Conservation (phyloP, 345 rosid genomes). For the Sonneratia alba region DNA sequence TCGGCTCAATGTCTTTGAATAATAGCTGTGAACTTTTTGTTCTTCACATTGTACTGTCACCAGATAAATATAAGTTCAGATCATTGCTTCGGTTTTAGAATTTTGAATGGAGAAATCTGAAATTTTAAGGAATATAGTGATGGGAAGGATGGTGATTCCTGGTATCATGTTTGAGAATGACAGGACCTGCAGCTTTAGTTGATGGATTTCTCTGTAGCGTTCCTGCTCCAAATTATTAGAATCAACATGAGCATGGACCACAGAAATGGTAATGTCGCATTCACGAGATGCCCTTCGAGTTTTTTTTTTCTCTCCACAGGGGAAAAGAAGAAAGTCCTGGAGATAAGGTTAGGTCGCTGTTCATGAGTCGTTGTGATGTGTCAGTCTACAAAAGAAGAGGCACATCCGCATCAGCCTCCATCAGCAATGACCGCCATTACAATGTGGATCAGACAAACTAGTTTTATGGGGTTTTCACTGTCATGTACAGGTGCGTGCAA, state of each 20-base stretch:
- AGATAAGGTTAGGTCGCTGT: too few relatives aligned
- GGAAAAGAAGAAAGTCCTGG: too few relatives aligned
- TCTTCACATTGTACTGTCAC: neutral
- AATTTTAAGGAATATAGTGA: neutral
- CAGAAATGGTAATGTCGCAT: neutral
- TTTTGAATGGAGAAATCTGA: neutral
- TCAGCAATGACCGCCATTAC: too few relatives aligned
- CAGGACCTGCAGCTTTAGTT: neutral
- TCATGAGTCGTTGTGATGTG: too few relatives aligned
- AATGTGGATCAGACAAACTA: too few relatives aligned
- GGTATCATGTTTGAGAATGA: neutral
- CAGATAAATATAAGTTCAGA: neutral
- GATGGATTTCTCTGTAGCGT: neutral
- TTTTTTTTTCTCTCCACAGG: too few relatives aligned
- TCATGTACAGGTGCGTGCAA: too few relatives aligned
- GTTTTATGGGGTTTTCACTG: too few relatives aligned
- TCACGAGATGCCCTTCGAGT: neutral
- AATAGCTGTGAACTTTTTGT: neutral
- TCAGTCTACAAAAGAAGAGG: too few relatives aligned
- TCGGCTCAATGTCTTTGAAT: neutral
- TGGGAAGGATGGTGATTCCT: neutral
- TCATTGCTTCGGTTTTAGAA: neutral
- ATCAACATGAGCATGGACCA: neutral
- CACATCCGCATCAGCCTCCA: too few relatives aligned
- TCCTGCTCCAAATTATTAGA: neutral